Evolutionary conservation across 2,329 filamentous ascomycete species (phyloP).

Genomic region (Pestalotiopsis sp.): DNA sequence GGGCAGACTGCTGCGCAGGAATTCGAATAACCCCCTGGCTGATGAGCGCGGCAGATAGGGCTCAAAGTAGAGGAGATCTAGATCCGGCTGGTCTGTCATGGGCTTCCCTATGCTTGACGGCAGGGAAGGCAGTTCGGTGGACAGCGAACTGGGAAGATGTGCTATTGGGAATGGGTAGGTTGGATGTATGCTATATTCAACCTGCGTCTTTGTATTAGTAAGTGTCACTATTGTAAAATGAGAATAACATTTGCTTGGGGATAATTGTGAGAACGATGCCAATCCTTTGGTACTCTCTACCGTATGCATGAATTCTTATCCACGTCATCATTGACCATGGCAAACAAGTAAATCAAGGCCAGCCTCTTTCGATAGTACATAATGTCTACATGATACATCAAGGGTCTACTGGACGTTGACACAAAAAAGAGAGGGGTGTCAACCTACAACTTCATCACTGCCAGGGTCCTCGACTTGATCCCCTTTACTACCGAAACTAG

Average conservation of each 20-base stretch:
- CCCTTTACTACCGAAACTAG: not conserved
- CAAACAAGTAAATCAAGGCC: not conserved
- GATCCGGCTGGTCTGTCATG: conserved; percentile 67
- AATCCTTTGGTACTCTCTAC: too few relatives aligned
- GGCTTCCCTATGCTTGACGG: conserved; percentile 52
- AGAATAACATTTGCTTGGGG: not conserved
- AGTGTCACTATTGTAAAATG: not conserved
- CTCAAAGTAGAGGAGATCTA: conserved; percentile 75
- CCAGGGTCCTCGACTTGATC: not conserved
- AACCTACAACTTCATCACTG: not conserved
- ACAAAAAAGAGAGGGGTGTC: not conserved
- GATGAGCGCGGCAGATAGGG: conserved; percentile 65
- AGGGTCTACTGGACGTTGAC: not conserved
- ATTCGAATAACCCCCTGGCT: conserved; percentile 64
- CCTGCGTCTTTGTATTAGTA: not conserved
- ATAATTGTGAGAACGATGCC: too few relatives aligned
- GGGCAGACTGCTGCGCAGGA: conserved; percentile 68
- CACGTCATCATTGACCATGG: too few relatives aligned
- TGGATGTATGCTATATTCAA: conserved; percentile 36
- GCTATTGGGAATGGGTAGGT: conserved; percentile 53
- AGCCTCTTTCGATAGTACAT: not conserved
- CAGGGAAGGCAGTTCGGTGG: conserved; percentile 39
- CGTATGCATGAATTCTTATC: too few relatives aligned
- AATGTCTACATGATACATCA: not conserved
- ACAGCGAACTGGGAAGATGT: conserved; percentile 39